Percentiles rank a stretch among this genome's conserved stretches.
Conservation (phyloP, 1,284 basidiomycete species). For the Fomitopsis palustris region DNA sequence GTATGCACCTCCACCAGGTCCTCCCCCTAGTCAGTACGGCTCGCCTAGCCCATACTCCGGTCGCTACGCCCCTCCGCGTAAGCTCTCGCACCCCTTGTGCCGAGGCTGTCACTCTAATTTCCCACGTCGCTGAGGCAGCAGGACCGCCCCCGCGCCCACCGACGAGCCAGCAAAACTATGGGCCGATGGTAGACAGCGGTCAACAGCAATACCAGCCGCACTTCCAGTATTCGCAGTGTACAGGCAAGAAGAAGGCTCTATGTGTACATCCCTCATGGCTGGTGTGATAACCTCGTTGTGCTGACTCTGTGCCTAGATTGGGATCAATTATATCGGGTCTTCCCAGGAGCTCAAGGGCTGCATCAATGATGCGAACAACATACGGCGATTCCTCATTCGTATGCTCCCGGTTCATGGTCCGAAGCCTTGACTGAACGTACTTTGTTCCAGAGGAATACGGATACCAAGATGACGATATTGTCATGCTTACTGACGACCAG, state of each 20-base stretch:
- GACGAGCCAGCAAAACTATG: constrained; percentile 61
- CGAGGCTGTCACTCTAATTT: neutral
- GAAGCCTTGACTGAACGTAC: neutral
- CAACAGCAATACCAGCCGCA: constrained; percentile 39
- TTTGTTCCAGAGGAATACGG: constrained; percentile 51
- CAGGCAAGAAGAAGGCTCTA: constrained; percentile 75
- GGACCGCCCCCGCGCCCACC: constrained; percentile 56
- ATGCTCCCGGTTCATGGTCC: constrained; percentile 16
- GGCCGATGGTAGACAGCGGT: constrained; percentile 57
- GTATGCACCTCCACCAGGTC: constrained; percentile 25
- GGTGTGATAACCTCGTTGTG: neutral
- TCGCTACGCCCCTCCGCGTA: constrained; percentile 28
- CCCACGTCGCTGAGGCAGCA: constrained; percentile 17
- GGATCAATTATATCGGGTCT: constrained; percentile 80
- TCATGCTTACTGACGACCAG: constrained; percentile 81
- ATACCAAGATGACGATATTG: constrained; percentile 80
- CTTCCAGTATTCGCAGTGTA: constrained; percentile 88
- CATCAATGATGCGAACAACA: constrained; percentile 85
- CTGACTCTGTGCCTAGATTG: constrained; percentile 48
- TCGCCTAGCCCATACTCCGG: neutral
- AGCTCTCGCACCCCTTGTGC: constrained; percentile 5
- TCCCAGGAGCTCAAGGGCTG: constrained; percentile 70
- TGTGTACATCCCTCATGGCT: constrained; percentile 45
- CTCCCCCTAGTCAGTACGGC: constrained; percentile 14
- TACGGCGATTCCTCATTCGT: constrained; percentile 73